Evolutionary conservation across 192 early-diverging fungal species (phyloP).

Genomic region (Chytriomyces sp.): DNA sequence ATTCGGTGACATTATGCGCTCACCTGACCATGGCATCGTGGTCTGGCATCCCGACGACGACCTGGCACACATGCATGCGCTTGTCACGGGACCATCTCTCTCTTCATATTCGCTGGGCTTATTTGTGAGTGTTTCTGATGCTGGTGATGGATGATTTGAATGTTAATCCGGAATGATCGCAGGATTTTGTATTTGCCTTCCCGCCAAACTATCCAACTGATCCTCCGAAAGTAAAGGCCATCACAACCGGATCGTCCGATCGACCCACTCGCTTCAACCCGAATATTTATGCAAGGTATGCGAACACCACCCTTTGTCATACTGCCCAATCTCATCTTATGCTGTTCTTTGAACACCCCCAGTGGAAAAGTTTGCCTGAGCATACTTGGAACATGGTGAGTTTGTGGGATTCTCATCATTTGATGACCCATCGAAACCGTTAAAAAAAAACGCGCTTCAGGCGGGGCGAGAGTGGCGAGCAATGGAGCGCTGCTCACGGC

Average conservation of each 20-base stretch:
- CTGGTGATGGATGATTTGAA: background rate
- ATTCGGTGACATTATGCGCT: slow-evolving; percentile 35
- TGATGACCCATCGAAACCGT: background rate
- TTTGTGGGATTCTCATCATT: slow-evolving; percentile 2
- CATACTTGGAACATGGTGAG: slow-evolving; percentile 69
- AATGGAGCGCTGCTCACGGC: slow-evolving; percentile 67
- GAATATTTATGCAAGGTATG: slow-evolving; percentile 58
- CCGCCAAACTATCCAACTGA: slow-evolving; percentile 59
- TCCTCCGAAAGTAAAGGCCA: slow-evolving; percentile 62
- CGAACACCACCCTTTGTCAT: background rate
- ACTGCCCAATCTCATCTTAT: slow-evolving; percentile 33
- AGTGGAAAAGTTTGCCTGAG: slow-evolving; percentile 64
- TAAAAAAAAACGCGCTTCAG: slow-evolving; percentile 12
- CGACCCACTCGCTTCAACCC: slow-evolving; percentile 65
- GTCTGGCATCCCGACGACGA: slow-evolving; percentile 55
- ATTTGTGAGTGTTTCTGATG: slow-evolving; percentile 40
- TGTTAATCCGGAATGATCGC: background rate
- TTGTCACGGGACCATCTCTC: slow-evolving; percentile 63
- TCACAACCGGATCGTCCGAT: slow-evolving; percentile 54
- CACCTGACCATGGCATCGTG: slow-evolving; percentile 41
- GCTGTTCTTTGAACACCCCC: background rate
- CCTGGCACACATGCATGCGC: slow-evolving; percentile 68
- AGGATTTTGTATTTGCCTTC: slow-evolving; percentile 62
- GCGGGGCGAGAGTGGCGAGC: slow-evolving; percentile 55
- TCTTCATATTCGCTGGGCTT: slow-evolving; percentile 60